Percentiles rank a stretch among this genome's conserved stretches.
Evolutionary conservation across 2,329 filamentous ascomycete genomes (phyloP).

Genomic region (Fragosphaeria purpurea): DNA sequence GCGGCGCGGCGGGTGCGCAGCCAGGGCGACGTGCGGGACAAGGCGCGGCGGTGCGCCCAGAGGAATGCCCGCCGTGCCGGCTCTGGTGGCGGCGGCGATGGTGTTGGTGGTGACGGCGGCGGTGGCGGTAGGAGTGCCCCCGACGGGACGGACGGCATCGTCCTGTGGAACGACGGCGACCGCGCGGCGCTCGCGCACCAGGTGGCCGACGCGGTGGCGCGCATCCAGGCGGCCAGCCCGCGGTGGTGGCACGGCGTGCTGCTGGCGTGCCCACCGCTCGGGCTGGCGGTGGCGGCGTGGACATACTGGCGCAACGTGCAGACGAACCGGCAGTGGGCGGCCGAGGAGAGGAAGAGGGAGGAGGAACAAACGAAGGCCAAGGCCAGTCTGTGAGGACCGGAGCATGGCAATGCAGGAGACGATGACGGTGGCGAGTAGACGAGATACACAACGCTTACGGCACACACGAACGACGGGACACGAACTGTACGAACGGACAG

Average conservation of each 20-base stretch:
- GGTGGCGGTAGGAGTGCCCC: too few relatives aligned
- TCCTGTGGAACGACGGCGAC: constrained; percentile 83
- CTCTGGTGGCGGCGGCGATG: constrained; percentile 77
- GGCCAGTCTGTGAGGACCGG: constrained; percentile 27
- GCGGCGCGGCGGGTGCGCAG: constrained; percentile 77
- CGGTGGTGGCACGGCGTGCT: constrained; percentile 71
- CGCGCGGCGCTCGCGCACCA: constrained; percentile 59
- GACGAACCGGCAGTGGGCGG: constrained; percentile 62
- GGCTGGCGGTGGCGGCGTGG: constrained; percentile 57
- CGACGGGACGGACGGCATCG: constrained; percentile 48
- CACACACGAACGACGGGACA: too few relatives aligned
- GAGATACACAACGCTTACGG: too few relatives aligned
- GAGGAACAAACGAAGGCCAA: constrained; percentile 25
- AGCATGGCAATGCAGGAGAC: too few relatives aligned
- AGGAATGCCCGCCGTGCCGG: constrained; percentile 59
- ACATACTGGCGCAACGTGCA: constrained; percentile 61
- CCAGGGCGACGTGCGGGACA: constrained; percentile 76
- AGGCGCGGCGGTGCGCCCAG: constrained; percentile 64
- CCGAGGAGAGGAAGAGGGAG: constrained; percentile 29
- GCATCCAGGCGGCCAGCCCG: constrained; percentile 55
- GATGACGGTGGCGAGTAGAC: too few relatives aligned
- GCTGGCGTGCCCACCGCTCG: constrained; percentile 64
- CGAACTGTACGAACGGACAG: too few relatives aligned
- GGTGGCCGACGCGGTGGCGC: constrained; percentile 54
- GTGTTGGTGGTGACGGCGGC: too few relatives aligned